Conservation (phyloP, 2,329 filamentous ascomycete species). For the Fusarium sp. region DNA sequence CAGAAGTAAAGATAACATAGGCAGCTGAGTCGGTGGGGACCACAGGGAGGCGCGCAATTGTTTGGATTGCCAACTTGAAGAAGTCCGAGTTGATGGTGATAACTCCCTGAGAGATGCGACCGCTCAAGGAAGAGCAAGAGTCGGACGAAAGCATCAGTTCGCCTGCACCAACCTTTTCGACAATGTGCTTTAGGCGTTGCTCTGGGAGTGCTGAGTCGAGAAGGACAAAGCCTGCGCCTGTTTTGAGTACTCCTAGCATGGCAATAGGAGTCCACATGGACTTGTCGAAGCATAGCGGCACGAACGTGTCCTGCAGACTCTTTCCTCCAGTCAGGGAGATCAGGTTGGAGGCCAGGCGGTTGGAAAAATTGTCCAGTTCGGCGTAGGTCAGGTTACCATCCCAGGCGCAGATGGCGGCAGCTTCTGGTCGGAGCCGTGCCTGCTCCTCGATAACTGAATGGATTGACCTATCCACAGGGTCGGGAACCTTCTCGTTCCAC, state of each 20-base stretch:
- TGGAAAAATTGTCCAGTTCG: constrained; percentile 15
- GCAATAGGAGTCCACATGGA: constrained; percentile 24
- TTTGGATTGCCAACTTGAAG: background rate
- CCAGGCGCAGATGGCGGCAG: constrained; percentile 39
- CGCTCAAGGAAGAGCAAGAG: background rate
- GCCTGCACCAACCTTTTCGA: background rate
- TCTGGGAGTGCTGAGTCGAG: constrained; percentile 9
- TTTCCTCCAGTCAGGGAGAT: background rate
- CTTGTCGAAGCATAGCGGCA: constrained; percentile 30
- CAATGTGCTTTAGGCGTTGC: background rate
- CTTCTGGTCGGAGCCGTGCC: constrained; percentile 6
- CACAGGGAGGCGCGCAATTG: background rate
- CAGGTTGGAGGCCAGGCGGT: constrained; percentile 10
- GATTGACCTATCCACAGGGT: background rate
- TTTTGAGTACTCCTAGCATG: background rate
- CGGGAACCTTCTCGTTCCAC: constrained; percentile 28
- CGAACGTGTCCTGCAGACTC: background rate
- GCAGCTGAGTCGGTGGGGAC: background rate
- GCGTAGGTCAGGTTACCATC: constrained; percentile 41
- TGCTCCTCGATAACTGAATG: constrained; percentile 35
- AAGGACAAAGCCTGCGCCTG: background rate
- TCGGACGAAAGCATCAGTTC: background rate
- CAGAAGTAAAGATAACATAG: constrained; percentile 43
- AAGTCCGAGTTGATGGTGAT: background rate
- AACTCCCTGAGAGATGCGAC: background rate